phyloP scores from a whole-genome alignment of 2,329 filamentous ascomycete species.

The Fusarium transvaalense region DNA sequence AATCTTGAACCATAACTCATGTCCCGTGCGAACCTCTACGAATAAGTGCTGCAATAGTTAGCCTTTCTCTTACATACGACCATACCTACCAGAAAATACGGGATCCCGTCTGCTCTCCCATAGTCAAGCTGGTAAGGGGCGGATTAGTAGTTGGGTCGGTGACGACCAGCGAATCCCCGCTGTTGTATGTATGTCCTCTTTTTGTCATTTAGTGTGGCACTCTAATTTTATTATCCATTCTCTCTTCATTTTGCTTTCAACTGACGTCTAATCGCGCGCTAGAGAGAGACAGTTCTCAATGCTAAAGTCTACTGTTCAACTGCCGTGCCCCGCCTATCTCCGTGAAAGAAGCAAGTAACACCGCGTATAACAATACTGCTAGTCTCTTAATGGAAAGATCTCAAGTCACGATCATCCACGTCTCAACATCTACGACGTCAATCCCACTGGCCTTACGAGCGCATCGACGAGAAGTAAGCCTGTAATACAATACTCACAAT shows the following conservation, averaged over 20 bases:
- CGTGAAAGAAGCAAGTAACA: neutral
- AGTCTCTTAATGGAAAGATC: neutral
- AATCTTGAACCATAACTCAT: too few species aligned
- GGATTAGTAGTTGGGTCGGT: too few species aligned
- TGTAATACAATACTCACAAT: neutral
- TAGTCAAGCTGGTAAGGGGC: neutral
- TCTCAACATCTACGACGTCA: neutral
- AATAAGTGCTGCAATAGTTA: neutral
- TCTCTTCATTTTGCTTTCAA: too few species aligned
- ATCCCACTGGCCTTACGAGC: neutral
- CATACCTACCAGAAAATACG: neutral
- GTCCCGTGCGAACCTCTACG: too few species aligned
- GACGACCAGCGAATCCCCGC: too few species aligned
- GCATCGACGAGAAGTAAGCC: rapidly evolving
- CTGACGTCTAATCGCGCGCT: too few species aligned
- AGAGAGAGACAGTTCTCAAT: neutral
- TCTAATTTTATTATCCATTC: neutral
- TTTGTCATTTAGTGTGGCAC: too few species aligned
- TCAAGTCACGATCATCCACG: neutral
- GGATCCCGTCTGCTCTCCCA: neutral
- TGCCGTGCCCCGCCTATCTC: neutral
- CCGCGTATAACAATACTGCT: neutral
- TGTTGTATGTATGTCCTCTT: too few species aligned
- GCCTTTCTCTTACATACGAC: neutral
- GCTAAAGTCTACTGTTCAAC: neutral